These are phyloP conservation scores for Cydonia oblonga DNA, from an alignment of 331 rosid species.

Conservation along the genomic window DNA sequence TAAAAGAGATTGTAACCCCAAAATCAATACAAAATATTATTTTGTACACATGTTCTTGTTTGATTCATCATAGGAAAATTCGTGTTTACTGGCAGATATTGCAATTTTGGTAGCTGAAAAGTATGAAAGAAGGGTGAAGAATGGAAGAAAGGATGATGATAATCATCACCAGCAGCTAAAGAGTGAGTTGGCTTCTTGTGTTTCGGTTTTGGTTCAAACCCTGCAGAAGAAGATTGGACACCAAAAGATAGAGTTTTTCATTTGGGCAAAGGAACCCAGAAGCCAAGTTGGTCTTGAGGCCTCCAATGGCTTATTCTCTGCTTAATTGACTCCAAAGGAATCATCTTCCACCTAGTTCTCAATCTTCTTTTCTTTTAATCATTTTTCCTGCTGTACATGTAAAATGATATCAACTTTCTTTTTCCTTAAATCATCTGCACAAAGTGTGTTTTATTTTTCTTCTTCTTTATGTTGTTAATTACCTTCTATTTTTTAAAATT, in stretches of 20 bases:
- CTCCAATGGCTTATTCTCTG: conserved; percentile 38
- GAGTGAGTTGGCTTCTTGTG: conserved; percentile 9
- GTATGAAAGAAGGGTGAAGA: conserved; percentile 59
- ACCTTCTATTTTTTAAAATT: not conserved
- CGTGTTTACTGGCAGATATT: conserved; percentile 52
- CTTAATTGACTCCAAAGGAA: conserved; percentile 2
- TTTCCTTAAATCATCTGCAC: not conserved
- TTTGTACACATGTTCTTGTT: too few species aligned
- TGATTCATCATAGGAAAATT: too few species aligned
- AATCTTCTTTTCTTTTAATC: not conserved
- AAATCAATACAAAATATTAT: too few species aligned
- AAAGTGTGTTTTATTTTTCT: not conserved
- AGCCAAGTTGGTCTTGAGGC: conserved; percentile 33
- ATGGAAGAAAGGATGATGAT: not conserved
- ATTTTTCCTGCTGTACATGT: not conserved
- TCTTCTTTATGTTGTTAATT: not conserved
- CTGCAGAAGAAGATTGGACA: conserved; percentile 4
- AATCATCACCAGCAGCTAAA: not conserved
- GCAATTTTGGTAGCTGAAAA: conserved; percentile 84
- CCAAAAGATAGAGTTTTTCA: not conserved
- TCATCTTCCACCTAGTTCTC: not conserved
- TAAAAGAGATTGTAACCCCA: too few species aligned
- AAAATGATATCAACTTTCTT: not conserved
- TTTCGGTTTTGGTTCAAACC: conserved; percentile 14
- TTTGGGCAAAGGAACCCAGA: conserved; percentile 21